Evolutionary conservation across 495 filamentous ascomycete species (phyloP), one percentile per base, ranked within the genome.

Genomic region (Podospora comata): DNA sequence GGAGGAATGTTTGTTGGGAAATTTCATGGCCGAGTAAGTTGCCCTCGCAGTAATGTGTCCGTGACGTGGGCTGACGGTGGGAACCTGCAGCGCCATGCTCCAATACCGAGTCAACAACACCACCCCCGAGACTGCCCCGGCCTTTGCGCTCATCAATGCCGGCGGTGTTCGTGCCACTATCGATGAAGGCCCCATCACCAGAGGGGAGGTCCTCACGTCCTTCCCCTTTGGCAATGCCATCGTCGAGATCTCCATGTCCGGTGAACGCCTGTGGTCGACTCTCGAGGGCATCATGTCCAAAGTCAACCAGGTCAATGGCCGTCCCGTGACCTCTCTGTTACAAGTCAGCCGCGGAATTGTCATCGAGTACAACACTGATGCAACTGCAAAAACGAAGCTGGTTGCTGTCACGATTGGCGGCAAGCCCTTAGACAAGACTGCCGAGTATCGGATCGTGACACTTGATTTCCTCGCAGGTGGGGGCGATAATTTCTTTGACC

Each of bases 171-270:
- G 85, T 6, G 83, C 85, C 0, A 82, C 81, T 19, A 87, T 88
- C 62, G 84, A 85, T 58, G 72, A 66, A 1, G 80, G 85, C 28
- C 66, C 74, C 23, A 83, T 88, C 67, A 88, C 84, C 3, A 78
- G 84, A 6, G 85, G 85, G 18, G 79, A 86, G 58, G 81, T 87
- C 0, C 73, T 87, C 9, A 86, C 84, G 0, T 77, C 83, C 1
- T 88, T 87, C 68, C 86, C 85, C 11, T 88, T 88, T 68, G 79
- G 81, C 62, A 88, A 87, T 71, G 76, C 84, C 19, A 78, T 87
- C 3, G 85, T 85, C 6, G 82, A 84, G 65, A 61, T 86, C 11
- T 67, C 60, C 0, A 74, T 84, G 32, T 72, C 77, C 0, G 86
- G 85, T 30, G 70, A 76, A 11, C 73, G 80, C 59, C 73, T 88